Percentiles rank a stretch among this genome's conserved stretches.
Evolutionary conservation across 139 green algal species (phyloP).

Genomic region (Parachlorella kessleri): DNA sequence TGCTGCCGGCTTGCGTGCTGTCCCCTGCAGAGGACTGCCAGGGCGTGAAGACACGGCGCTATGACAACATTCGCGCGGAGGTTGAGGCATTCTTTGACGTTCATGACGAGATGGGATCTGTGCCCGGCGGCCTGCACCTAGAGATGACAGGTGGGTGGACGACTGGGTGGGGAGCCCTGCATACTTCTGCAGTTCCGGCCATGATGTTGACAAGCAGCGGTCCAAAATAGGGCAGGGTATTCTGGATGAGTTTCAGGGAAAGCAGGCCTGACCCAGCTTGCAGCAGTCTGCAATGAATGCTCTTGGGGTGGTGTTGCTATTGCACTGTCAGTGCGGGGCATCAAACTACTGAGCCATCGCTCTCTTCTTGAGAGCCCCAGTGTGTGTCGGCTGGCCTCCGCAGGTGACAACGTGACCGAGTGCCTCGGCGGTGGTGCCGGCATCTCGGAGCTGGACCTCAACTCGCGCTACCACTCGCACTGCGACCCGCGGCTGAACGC

Average conservation of each 20-base stretch:
- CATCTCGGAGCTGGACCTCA: slow-evolving; percentile 79
- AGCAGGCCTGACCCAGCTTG: no score
- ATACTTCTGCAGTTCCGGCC: no score
- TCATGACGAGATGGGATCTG: slow-evolving; percentile 85
- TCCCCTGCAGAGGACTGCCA: slow-evolving; percentile 73
- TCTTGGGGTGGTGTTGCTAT: no score
- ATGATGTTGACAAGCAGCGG: no score
- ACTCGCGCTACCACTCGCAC: slow-evolving; percentile 97
- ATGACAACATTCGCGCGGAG: slow-evolving; percentile 80
- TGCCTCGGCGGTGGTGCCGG: slow-evolving; percentile 91
- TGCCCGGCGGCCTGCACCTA: slow-evolving; percentile 95
- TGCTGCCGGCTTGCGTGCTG: no score
- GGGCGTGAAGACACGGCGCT: slow-evolving; percentile 97
- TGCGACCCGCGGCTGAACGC: slow-evolving; percentile 99
- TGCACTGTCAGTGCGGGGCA: no score
- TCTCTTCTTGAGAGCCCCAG: no score
- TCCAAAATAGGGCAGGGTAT: no score
- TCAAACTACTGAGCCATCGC: no score
- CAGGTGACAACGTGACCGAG: slow-evolving; percentile 94
- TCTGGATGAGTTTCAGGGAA: no score
- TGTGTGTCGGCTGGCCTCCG: no score
- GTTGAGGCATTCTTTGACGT: slow-evolving; percentile 90
- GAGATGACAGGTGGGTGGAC: slow-evolving; percentile 94
- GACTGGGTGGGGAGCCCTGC: slow-evolving; percentile 37
- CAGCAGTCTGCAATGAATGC: no score